Conservation (phyloP, 306 rosid genomes). For the Biancaea sappan region DNA sequence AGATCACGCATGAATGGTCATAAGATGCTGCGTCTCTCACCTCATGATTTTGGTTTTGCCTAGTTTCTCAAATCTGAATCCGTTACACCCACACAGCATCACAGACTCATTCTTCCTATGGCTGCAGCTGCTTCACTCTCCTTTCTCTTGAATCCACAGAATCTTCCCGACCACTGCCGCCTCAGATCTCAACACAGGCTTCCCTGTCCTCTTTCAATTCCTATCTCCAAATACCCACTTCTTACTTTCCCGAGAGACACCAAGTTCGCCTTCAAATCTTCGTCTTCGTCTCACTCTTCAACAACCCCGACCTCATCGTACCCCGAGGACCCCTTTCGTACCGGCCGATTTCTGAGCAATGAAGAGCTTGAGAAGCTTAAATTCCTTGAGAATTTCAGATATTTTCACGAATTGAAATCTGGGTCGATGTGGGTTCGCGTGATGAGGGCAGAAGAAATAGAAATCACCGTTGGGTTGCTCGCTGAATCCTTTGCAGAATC, state of each 20-base stretch:
- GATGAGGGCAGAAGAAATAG: conserved; percentile 68
- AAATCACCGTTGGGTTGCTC: conserved; percentile 56
- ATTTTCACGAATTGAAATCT: conserved; percentile 57
- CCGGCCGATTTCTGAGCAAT: conserved; percentile 67
- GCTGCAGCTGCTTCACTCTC: conserved; percentile 59
- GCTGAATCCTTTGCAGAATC: conserved; percentile 87
- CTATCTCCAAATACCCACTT: conserved; percentile 37
- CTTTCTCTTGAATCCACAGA: conserved; percentile 53
- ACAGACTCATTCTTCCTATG: conserved; percentile 42
- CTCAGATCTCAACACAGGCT: conserved; percentile 35
- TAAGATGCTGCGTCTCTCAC: background rate
- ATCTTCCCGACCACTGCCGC: conserved; percentile 30
- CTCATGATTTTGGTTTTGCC: no score
- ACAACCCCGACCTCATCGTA: conserved; percentile 29
- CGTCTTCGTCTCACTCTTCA: conserved; percentile 38
- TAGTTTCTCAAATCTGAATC: background rate
- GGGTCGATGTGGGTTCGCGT: conserved; percentile 78
- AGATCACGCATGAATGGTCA: conserved; percentile 20
- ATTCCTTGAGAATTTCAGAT: conserved; percentile 55
- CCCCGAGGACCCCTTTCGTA: conserved; percentile 52
- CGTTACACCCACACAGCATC: background rate
- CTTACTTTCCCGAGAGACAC: conserved; percentile 10
- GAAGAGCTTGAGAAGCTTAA: conserved; percentile 61
- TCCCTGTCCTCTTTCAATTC: conserved; percentile 21
- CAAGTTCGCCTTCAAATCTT: conserved; percentile 55